phyloP scores from a whole-genome alignment of 164 flowering plant species.

The Cinnamomum chago region DNA sequence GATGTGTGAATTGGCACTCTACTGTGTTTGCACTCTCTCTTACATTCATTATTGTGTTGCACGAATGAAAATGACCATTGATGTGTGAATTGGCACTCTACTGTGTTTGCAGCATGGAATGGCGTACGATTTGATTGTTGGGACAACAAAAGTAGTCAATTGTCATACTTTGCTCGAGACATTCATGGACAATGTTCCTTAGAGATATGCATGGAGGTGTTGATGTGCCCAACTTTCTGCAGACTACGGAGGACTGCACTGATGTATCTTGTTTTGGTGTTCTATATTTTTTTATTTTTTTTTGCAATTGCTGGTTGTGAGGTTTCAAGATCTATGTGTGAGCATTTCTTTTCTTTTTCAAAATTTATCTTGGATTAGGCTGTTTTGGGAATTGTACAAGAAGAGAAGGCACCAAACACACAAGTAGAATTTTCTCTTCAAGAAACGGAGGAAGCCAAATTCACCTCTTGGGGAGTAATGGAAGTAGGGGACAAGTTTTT shows the following conservation, averaged over 20 bases:
- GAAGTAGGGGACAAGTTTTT: neutral
- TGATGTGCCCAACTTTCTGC: neutral
- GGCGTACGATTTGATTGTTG: slow-evolving; percentile 85
- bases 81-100: neutral
- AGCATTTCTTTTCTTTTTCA: neutral
- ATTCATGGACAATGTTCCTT: slow-evolving; percentile 48
- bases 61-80: too few species aligned
- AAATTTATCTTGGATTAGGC: neutral
- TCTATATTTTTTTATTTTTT: neutral
- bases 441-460: neutral
- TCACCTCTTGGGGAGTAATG: neutral
- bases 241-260: neutral
- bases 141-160: slow-evolving; percentile 70
- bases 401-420: neutral
- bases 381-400: too few species aligned
- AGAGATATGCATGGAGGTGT: neutral
- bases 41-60: too few species aligned
- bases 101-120: slow-evolving; percentile 73
- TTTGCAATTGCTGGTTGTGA: slow-evolving; percentile 1
- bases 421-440: neutral
- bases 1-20: too few species aligned
- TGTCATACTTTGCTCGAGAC: slow-evolving; percentile 59
- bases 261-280: neutral
- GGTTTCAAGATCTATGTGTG: neutral
- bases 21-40: too few species aligned